Percentiles rank a stretch among this genome's conserved stretches.
Evolutionary conservation across 495 filamentous ascomycete species (phyloP).

Genomic region (Penicillium odoratum): DNA sequence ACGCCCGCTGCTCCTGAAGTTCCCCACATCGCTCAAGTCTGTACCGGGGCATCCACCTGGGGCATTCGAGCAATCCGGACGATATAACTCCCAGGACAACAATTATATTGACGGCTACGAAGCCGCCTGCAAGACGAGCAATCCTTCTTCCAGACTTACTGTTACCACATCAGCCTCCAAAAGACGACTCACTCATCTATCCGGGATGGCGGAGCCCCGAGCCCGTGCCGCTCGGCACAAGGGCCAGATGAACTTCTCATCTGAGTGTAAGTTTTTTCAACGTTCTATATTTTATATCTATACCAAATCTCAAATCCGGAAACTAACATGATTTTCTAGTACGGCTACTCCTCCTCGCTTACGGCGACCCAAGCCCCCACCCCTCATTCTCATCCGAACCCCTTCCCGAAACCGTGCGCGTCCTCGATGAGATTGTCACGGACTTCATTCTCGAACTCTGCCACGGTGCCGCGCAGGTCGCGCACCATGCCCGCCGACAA

Average conservation of each 20-base stretch:
- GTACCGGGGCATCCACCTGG: conserved; percentile 7
- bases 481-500: conserved; percentile 77
- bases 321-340: conserved; percentile 50
- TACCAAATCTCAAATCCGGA: not conserved
- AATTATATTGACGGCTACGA: conserved; percentile 29
- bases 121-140: conserved; percentile 21
- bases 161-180: conserved; percentile 4
- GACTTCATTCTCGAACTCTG: conserved; percentile 87
- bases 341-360: conserved; percentile 77
- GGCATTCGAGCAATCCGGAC: conserved; percentile 17
- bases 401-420: conserved; percentile 76
- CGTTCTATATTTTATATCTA: not conserved
- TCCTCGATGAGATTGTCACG: conserved; percentile 91
- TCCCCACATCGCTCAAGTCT: conserved; percentile 3
- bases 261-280: conserved; percentile 62
- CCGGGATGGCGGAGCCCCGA: conserved; percentile 63
- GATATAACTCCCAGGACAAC: conserved; percentile 25
- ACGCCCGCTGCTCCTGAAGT: not conserved
- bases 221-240: conserved; percentile 79
- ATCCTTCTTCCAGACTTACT: conserved; percentile 1
- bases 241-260: conserved; percentile 84
- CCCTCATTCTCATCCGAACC: conserved; percentile 51
- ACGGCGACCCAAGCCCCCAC: conserved; percentile 66
- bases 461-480: conserved; percentile 81
- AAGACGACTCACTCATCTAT: not conserved